Conservation (phyloP, 2,329 filamentous ascomycete genomes). For the Coniochaeta sp. region DNA sequence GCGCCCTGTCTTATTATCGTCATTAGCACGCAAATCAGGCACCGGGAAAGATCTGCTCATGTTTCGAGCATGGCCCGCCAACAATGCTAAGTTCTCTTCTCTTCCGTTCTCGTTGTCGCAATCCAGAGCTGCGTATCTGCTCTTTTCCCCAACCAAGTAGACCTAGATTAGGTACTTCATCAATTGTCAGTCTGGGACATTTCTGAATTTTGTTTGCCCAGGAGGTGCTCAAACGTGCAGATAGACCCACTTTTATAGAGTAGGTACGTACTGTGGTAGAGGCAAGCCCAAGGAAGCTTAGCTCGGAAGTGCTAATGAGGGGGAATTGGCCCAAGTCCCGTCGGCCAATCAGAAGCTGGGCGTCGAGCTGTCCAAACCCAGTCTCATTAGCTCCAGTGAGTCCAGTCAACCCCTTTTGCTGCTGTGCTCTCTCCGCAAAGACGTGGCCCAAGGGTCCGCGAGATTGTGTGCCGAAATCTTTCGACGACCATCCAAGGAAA, state of each 20-base stretch:
- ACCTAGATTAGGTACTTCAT: no score
- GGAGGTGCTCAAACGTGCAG: background rate
- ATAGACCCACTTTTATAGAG: background rate
- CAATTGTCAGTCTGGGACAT: no score
- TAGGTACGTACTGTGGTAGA: background rate
- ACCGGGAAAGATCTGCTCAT: background rate
- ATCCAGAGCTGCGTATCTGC: background rate
- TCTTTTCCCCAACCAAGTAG: no score
- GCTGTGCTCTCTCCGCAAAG: background rate
- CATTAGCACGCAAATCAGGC: constrained; percentile 1
- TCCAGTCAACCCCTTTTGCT: background rate
- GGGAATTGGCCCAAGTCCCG: background rate
- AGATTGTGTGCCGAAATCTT: constrained; percentile 1
- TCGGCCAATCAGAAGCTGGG: background rate
- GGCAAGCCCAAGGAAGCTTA: background rate
- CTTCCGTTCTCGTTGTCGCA: background rate
- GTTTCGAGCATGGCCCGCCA: background rate
- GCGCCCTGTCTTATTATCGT: constrained; percentile 1
- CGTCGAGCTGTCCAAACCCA: background rate
- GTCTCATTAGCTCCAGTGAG: background rate
- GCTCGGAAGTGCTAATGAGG: background rate
- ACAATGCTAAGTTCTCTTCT: background rate
- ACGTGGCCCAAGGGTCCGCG: background rate
- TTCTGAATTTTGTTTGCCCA: background rate
- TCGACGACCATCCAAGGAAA: background rate